These are phyloP conservation scores for Cyphellophora attinorum DNA, from an alignment of 2,329 filamentous ascomycete species.

Conservation along the genomic window DNA sequence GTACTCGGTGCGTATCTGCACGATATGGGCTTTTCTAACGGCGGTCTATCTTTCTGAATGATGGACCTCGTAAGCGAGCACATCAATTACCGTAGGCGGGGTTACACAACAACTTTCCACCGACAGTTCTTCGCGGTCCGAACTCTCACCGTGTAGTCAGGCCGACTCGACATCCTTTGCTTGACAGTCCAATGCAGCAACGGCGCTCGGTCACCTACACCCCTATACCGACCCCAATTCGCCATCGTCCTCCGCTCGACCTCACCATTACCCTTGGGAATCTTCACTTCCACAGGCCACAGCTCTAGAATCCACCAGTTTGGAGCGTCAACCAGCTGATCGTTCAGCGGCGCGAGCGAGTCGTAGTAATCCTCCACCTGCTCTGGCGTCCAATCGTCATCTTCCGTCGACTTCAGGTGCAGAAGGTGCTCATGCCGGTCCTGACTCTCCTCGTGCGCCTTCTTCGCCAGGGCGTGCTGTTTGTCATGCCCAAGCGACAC, in stretches of 20 bases:
- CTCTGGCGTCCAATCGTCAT: conserved; percentile 25
- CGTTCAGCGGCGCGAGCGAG: conserved; percentile 29
- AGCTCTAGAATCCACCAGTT: conserved; percentile 36
- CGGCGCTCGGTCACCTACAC: conserved; percentile 27
- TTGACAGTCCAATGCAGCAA: conserved; percentile 37
- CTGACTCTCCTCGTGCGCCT: no score
- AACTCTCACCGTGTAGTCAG: conserved; percentile 26
- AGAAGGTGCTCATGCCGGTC: conserved; percentile 4
- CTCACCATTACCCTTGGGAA: conserved; percentile 22
- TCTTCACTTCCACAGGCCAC: conserved; percentile 31
- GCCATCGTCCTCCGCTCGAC: conserved; percentile 25
- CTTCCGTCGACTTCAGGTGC: conserved; percentile 6
- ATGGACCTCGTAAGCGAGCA: no score
- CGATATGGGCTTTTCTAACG: no score
- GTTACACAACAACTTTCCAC: conserved; percentile 37
- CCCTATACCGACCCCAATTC: conserved; percentile 30
- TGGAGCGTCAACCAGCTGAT: conserved; percentile 28
- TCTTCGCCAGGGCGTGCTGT: conserved; percentile 14
- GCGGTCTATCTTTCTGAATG: no score
- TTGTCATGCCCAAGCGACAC: conserved; percentile 20
- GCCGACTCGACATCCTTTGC: conserved; percentile 24
- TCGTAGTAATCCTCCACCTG: conserved; percentile 36
- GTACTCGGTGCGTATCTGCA: neutral
- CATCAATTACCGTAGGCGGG: no score
- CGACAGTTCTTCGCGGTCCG: conserved; percentile 20